phyloP scores from a whole-genome alignment of 441 rosid species.

The Aquilaria agallochum region DNA sequence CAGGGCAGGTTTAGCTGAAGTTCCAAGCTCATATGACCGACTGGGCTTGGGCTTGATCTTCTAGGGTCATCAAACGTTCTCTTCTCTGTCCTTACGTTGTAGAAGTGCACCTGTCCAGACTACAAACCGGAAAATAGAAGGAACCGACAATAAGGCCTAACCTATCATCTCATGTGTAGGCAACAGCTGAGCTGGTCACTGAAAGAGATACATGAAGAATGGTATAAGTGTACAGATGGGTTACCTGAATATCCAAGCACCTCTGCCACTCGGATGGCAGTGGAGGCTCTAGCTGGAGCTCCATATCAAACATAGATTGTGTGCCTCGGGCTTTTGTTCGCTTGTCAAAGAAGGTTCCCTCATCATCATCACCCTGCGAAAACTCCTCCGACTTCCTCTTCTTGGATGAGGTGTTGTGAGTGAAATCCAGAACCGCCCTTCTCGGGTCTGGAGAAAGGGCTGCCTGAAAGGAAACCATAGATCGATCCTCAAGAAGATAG shows the following conservation, averaged over 20 bases:
- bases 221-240: too few relatives aligned
- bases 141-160: background rate
- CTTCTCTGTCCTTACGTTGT: conserved; percentile 46
- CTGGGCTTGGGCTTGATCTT: conserved; percentile 26
- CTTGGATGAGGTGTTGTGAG: conserved; percentile 27
- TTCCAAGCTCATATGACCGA: conserved; percentile 58
- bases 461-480: conserved; percentile 52
- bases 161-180: background rate
- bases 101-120: conserved; percentile 59
- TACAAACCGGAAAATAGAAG: conserved; percentile 16
- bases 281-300: conserved; percentile 67
- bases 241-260: conserved; percentile 71
- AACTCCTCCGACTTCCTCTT: conserved; percentile 54
- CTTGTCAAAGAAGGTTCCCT: conserved; percentile 11
- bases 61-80: conserved; percentile 58
- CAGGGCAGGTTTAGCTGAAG: conserved; percentile 75
- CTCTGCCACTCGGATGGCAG: conserved; percentile 66
- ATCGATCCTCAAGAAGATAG: conserved; percentile 1
- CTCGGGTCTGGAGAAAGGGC: conserved; percentile 29
- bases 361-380: conserved; percentile 16
- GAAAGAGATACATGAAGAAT: too few relatives aligned
- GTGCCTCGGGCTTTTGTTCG: conserved; percentile 23
- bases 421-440: conserved; percentile 15
- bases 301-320: conserved; percentile 35
- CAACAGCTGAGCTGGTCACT: background rate